phyloP scores from a whole-genome alignment of 768 basidiomycete genomes.

The Hydnum rufescens region DNA sequence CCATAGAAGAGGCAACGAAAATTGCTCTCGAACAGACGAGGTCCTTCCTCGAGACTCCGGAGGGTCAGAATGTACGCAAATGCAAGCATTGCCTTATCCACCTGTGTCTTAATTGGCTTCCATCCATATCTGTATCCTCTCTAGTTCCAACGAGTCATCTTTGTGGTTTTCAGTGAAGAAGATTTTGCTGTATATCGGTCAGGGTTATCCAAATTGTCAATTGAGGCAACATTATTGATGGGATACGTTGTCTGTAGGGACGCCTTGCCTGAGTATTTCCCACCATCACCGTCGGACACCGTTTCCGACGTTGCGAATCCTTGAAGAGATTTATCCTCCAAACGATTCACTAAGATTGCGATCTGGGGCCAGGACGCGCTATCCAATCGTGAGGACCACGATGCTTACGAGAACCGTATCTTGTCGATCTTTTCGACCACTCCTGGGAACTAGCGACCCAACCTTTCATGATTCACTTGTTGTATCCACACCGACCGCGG shows the following conservation, averaged over 20 bases:
- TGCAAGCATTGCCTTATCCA: no score
- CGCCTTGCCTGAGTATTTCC: neutral
- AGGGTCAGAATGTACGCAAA: constrained; percentile 25
- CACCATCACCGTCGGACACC: neutral
- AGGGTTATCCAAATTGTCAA: constrained; percentile 14
- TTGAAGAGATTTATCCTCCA: no score
- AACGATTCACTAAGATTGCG: no score
- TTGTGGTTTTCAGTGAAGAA: constrained; percentile 48
- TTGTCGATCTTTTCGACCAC: no score
- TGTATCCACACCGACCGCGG: no score
- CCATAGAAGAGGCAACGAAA: constrained; percentile 46
- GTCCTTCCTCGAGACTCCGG: constrained; percentile 33
- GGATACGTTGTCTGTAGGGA: neutral
- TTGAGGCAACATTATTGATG: neutral
- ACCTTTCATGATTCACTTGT: no score
- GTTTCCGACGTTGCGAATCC: no score
- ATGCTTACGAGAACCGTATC: no score
- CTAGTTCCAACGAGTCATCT: constrained; percentile 47
- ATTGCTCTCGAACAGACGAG: constrained; percentile 44
- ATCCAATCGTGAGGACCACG: no score
- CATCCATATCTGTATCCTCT: neutral
- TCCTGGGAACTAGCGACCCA: no score
- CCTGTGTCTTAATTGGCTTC: neutral
- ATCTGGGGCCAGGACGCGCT: no score
- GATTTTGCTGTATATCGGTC: constrained; percentile 51